phyloP scores from a whole-genome alignment of 495 filamentous ascomycete species.

The Haplographium delicatum region DNA sequence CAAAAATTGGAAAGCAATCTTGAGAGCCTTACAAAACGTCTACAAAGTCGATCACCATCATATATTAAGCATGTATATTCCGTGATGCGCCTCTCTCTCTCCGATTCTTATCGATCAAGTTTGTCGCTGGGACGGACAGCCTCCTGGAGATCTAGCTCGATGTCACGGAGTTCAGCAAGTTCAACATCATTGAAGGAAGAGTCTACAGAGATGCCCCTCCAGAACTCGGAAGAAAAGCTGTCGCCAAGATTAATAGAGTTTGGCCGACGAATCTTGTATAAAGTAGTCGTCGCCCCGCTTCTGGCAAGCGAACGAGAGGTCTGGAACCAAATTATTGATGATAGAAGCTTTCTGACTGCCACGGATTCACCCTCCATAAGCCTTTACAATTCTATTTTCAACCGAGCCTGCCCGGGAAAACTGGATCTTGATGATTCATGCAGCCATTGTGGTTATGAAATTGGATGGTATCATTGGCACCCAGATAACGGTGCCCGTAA shows the following conservation, averaged over 20 bases:
- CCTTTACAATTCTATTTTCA: neutral
- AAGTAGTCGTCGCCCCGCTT: neutral
- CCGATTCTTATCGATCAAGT: constrained; percentile 1
- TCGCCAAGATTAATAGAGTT: neutral
- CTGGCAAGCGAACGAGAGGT: constrained; percentile 1
- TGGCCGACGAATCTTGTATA: neutral
- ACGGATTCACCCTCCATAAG: neutral
- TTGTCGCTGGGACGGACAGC: neutral
- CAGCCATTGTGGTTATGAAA: neutral
- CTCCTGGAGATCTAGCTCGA: constrained; percentile 8
- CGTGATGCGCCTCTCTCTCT: neutral
- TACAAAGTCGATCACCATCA: neutral
- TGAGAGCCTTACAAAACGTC: neutral
- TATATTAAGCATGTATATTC: constrained; percentile 7
- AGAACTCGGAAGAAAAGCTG: neutral
- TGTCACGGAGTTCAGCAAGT: constrained; percentile 3
- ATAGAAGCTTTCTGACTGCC: constrained; percentile 2
- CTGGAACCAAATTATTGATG: constrained; percentile 11
- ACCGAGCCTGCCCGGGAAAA: neutral
- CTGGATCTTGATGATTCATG: neutral
- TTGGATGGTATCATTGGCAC: constrained; percentile 4
- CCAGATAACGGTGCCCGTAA: neutral
- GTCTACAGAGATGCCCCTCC: neutral
- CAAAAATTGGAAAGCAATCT: neutral
- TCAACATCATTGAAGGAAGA: constrained; percentile 4